Percentiles rank a stretch among this genome's conserved stretches.
These are phyloP conservation scores for Colletotrichum camelliae DNA, from an alignment of 2,329 filamentous ascomycete species.

Conservation along the genomic window DNA sequence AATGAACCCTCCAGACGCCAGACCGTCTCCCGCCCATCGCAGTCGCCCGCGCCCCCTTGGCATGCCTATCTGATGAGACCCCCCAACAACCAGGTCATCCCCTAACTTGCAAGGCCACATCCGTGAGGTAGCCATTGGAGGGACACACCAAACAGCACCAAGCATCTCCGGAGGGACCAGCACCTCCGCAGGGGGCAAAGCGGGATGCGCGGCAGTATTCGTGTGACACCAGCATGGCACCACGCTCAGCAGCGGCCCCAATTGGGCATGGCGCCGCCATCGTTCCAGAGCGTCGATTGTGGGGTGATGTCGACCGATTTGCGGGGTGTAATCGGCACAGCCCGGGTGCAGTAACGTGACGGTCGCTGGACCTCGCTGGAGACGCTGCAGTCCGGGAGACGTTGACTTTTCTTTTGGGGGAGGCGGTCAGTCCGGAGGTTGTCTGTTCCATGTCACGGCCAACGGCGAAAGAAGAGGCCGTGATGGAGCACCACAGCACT, in stretches of 20 bases:
- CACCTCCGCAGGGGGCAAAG: conserved; percentile 13
- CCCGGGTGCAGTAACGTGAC: conserved; percentile 19
- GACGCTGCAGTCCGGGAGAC: not conserved
- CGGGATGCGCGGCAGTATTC: conserved; percentile 16
- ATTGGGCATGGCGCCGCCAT: conserved; percentile 17
- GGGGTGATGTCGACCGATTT: conserved; percentile 22
- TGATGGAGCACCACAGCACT: not conserved
- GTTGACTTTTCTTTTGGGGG: not conserved
- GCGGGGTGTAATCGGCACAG: conserved; percentile 20
- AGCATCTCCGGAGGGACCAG: not conserved
- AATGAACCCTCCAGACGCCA: not conserved
- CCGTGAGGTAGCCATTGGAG: not conserved
- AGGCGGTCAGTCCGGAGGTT: not conserved
- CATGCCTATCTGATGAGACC: conserved; percentile 10
- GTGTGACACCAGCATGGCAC: conserved; percentile 19
- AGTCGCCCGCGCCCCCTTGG: not conserved
- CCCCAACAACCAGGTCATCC: not conserved
- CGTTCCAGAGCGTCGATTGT: conserved; percentile 20
- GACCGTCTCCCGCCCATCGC: not conserved
- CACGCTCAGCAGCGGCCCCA: conserved; percentile 13
- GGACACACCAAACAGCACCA: not conserved
- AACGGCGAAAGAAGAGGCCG: not conserved
- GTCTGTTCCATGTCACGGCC: not conserved
- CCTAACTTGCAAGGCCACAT: not conserved
- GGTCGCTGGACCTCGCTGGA: not conserved